Conservation (phyloP, 2,329 filamentous ascomycete genomes). For the Sporothrix pallida region DNA sequence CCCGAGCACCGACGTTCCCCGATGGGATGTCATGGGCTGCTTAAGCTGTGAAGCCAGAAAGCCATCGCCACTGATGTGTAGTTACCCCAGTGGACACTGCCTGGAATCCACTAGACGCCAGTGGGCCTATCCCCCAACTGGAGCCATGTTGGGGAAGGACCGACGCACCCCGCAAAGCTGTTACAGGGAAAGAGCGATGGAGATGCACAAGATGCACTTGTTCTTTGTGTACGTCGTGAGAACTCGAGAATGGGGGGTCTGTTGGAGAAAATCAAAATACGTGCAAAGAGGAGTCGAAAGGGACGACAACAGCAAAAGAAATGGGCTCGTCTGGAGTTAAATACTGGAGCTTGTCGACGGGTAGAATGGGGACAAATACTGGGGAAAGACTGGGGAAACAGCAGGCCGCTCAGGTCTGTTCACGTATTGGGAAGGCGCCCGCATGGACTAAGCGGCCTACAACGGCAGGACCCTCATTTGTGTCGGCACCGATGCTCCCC, state of each 20-base stretch:
- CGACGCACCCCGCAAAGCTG: neutral
- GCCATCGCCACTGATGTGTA: neutral
- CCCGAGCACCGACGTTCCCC: slow-evolving; percentile 12
- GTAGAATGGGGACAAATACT: neutral
- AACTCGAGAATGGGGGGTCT: neutral
- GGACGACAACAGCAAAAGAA: neutral
- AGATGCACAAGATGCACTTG: too few species aligned
- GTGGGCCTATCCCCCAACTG: neutral
- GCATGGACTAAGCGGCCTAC: neutral
- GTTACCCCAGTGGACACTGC: neutral
- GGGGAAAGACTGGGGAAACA: neutral
- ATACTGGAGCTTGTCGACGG: neutral
- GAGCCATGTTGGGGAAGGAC: neutral
- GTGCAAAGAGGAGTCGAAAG: neutral
- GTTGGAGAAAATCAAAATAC: neutral
- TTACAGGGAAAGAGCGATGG: neutral
- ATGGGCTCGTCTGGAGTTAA: neutral
- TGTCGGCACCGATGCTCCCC: slow-evolving; percentile 19
- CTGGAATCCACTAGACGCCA: neutral
- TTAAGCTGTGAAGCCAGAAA: neutral
- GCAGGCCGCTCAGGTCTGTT: neutral
- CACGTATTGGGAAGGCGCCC: neutral
- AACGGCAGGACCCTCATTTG: slow-evolving; percentile 4
- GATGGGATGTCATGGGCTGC: neutral
- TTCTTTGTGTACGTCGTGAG: too few species aligned